Evolutionary conservation across 73 alveolate genomes (phyloP), one percentile per base, ranked within the genome.

Genomic region (Paramecium pentaurelia): DNA sequence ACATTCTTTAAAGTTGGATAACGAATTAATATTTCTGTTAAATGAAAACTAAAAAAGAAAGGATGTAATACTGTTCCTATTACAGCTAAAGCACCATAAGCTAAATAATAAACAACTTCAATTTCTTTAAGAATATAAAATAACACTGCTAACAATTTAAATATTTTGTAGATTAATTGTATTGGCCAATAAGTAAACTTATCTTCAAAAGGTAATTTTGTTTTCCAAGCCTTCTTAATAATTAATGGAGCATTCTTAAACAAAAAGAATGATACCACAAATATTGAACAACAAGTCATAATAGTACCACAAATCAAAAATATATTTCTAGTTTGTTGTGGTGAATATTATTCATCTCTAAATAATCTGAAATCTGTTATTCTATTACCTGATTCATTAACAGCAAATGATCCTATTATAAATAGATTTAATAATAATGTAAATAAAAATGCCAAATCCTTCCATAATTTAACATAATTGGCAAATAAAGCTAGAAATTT

Each of bases 1-100:
- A 96, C 98, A 92, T 95, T 96, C 87, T 94, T 95, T n/a, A 96
- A 84, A 45, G 97, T 88, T 4, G 98, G 96, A 58, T 96, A 95
- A 22, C 98, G 92, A 4, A 95, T 92, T 5, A 96, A 93, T 54
- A 96, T 84, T 59, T 96, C 98, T 28, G 96, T 87, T 86, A 96
- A 77, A 42, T 95, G 98, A 93, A 95, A 96, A 36, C 96, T 40
- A 54, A 93, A 96, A 71, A 96, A 96, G 83, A 96, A 94, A 12
- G 97, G 97, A 73, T 96, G 97, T 38, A 51, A 77, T 28, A 92
- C 51, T 22, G 92, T 85, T 10, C 98, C 98, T 4, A 95, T 58
- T 20, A 95, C 92, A 36, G 98, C 92, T 34, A 96, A 89, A 38
- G 93, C 77, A 75, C 96, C 86, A 71, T 95, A 96, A 9, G 97